These are phyloP conservation scores for Zopfochytrium polystomum DNA, from an alignment of 371 early-diverging fungal species.

Conservation along the genomic window DNA sequence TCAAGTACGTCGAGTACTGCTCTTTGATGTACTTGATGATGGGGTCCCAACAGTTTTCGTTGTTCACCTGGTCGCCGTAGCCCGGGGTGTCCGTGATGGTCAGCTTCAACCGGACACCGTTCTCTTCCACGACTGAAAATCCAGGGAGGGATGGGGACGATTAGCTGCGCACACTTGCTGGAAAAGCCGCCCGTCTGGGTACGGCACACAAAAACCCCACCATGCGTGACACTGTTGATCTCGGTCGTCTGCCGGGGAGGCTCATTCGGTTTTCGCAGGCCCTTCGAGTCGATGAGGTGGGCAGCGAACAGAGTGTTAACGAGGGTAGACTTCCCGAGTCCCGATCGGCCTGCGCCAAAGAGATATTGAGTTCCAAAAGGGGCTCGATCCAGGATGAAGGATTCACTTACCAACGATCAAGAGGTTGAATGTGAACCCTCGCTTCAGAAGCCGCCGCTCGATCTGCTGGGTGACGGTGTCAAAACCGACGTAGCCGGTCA, in stretches of 20 bases:
- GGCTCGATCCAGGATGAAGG: no score
- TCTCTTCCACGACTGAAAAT: conserved; percentile 76
- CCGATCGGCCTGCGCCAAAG: conserved; percentile 47
- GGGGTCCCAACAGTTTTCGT: conserved; percentile 89
- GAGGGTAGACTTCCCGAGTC: conserved; percentile 84
- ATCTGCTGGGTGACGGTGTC: conserved; percentile 92
- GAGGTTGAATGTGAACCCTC: conserved; percentile 89
- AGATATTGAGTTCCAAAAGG: no score
- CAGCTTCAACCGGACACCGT: conserved; percentile 82
- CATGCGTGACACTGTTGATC: conserved; percentile 54
- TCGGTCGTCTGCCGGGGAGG: conserved; percentile 48
- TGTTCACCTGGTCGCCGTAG: conserved; percentile 88
- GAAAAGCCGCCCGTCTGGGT: no score
- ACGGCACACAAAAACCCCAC: conserved; percentile 17
- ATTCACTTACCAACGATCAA: conserved; percentile 82
- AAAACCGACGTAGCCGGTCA: conserved; percentile 86
- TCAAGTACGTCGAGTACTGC: conserved; percentile 89
- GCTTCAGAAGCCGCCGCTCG: conserved; percentile 86
- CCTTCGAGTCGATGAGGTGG: conserved; percentile 79
- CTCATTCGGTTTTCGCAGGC: conserved; percentile 30
- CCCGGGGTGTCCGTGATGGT: conserved; percentile 87
- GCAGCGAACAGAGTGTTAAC: conserved; percentile 86
- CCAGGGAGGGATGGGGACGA: neutral
- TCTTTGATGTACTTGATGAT: conserved; percentile 93
- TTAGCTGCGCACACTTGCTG: neutral